Conservation (phyloP, 2,329 filamentous ascomycete species). For the Rasamsonia emersonii region DNA sequence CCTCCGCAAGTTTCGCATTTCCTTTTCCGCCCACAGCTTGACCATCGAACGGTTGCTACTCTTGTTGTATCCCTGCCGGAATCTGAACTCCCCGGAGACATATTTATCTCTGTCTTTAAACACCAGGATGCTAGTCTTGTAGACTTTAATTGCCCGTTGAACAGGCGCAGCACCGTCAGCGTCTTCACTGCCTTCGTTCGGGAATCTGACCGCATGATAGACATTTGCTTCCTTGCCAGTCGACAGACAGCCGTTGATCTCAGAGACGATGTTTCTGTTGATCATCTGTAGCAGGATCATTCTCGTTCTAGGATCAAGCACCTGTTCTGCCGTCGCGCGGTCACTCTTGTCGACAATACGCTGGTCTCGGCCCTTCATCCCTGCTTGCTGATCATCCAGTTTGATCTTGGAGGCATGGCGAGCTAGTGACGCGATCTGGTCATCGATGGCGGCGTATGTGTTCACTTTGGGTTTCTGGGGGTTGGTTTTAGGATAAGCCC, state of each 20-base stretch:
- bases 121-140: constrained; percentile 94
- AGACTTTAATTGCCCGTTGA: constrained; percentile 92
- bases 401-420: constrained; percentile 80
- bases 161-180: constrained; percentile 35
- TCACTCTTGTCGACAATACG: constrained; percentile 67
- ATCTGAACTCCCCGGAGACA: constrained; percentile 87
- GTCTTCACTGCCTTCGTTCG: constrained; percentile 44
- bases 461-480: constrained; percentile 72
- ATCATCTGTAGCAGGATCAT: constrained; percentile 97
- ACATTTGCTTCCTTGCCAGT: constrained; percentile 99
- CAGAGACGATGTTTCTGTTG: constrained; percentile 78
- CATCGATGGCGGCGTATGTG: constrained; percentile 69
- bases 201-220: constrained; percentile 71
- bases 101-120: constrained; percentile 98
- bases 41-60: constrained; percentile 95
- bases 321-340: constrained; percentile 87
- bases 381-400: constrained; percentile 55
- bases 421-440: constrained; percentile 76
- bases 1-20: constrained; percentile 85
- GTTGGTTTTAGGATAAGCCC: constrained; percentile 61
- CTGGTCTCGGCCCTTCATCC: constrained; percentile 41
- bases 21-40: constrained; percentile 97
- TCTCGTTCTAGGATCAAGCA: constrained; percentile 84
- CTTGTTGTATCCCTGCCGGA: constrained; percentile 86
- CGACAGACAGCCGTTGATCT: constrained; percentile 89